Evolutionary conservation across 768 basidiomycete genomes (phyloP).

Genomic region (Candolleomyces aberdarensis): DNA sequence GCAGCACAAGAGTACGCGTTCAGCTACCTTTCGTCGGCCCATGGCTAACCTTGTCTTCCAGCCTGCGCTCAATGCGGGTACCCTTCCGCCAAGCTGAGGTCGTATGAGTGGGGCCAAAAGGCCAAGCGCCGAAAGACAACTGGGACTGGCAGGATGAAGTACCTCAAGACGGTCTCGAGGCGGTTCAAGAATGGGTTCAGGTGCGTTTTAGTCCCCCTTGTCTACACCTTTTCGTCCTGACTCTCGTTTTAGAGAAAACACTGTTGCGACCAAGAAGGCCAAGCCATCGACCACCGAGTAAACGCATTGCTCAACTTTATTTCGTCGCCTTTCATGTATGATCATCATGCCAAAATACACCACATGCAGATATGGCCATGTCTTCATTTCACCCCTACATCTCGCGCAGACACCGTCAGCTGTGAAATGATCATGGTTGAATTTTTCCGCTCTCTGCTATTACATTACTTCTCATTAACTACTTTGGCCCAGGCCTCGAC

Average conservation of each 20-base stretch:
- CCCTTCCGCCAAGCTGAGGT: constrained; percentile 92
- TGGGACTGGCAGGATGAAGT: constrained; percentile 92
- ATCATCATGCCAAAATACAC: background rate
- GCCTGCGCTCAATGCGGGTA: constrained; percentile 96
- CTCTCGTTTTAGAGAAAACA: constrained; percentile 68
- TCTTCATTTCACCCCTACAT: too few species aligned
- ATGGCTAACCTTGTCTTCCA: constrained; percentile 26
- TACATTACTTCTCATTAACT: too few species aligned
- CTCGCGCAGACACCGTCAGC: too few species aligned
- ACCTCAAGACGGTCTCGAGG: constrained; percentile 89
- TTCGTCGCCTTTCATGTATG: background rate
- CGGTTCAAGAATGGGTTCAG: constrained; percentile 99
- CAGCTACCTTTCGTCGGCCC: background rate
- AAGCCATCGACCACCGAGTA: constrained; percentile 25
- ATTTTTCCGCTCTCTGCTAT: too few species aligned
- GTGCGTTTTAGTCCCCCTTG: constrained; percentile 35
- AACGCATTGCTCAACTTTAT: background rate
- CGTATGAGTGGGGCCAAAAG: constrained; percentile 98
- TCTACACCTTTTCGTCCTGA: background rate
- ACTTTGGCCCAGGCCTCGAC: too few species aligned
- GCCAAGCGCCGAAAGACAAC: constrained; percentile 99
- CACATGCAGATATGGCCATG: too few species aligned
- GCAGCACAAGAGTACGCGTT: constrained; percentile 89
- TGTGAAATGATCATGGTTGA: too few species aligned
- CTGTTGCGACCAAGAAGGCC: constrained; percentile 81